These are phyloP conservation scores for Verbascum thapsus DNA, from an alignment of 257 asterid species.

Conservation along the genomic window DNA sequence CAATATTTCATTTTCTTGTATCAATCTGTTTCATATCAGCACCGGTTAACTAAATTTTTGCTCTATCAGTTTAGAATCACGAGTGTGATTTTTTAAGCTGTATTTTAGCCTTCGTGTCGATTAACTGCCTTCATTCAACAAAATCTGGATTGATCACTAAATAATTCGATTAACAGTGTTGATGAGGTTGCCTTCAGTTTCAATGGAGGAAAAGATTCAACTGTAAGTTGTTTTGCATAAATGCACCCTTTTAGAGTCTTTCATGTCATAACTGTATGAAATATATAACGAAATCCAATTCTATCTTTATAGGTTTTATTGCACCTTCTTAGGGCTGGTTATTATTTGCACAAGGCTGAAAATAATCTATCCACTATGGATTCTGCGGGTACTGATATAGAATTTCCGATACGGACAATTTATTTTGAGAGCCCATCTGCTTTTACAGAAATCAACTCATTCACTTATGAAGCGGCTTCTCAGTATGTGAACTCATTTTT, in stretches of 20 bases:
- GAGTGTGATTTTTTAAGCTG: neutral
- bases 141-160: slow-evolving; percentile 19
- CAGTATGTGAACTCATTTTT: slow-evolving; percentile 43
- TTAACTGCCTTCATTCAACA: slow-evolving; percentile 1
- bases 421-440: slow-evolving; percentile 89
- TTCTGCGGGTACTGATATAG: slow-evolving; percentile 42
- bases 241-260: slow-evolving; percentile 2
- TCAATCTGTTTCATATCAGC: too few relatives aligned
- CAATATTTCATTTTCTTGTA: neutral
- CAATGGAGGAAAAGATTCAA: slow-evolving; percentile 97
- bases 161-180: slow-evolving; percentile 47
- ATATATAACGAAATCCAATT: slow-evolving; percentile 17
- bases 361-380: slow-evolving; percentile 32
- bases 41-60: too few relatives aligned
- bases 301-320: slow-evolving; percentile 67
- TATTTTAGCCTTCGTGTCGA: slow-evolving; percentile 1
- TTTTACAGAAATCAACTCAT: slow-evolving; percentile 89
- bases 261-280: slow-evolving; percentile 9
- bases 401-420: slow-evolving; percentile 74
- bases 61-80: neutral
- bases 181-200: slow-evolving; percentile 94
- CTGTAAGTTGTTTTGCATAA: slow-evolving; percentile 54
- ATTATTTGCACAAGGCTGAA: slow-evolving; percentile 60
- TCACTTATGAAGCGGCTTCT: slow-evolving; percentile 76
- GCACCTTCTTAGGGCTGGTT: slow-evolving; percentile 92